Percentiles rank a stretch among this genome's conserved stretches.
phyloP scores from a whole-genome alignment of 1,139 yeast species.

The Blastobotrys malaysiensis region DNA sequence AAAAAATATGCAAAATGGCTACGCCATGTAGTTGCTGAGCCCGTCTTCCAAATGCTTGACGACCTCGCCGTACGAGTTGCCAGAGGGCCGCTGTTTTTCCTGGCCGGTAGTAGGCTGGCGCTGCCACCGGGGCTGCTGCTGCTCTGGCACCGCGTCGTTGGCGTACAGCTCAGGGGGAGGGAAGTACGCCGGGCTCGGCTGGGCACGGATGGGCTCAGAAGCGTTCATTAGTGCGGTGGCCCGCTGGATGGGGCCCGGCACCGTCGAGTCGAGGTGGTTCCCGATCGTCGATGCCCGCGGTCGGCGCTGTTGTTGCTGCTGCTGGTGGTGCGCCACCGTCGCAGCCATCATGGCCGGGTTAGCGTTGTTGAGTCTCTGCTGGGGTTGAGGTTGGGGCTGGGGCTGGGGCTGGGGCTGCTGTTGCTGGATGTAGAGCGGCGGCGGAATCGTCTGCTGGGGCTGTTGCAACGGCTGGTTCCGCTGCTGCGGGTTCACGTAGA shows the following conservation, averaged over 20 bases:
- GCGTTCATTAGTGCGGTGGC: constrained; percentile 40
- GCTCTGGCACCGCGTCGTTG: constrained; percentile 8
- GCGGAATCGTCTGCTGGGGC: constrained; percentile 1
- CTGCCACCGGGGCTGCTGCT: constrained; percentile 4
- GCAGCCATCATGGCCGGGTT: constrained; percentile 4
- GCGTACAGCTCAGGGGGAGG: constrained; percentile 37
- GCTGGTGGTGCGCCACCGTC: constrained; percentile 11
- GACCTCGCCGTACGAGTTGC: constrained; percentile 23
- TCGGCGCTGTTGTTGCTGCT: constrained; percentile 19
- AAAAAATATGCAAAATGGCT: background rate
- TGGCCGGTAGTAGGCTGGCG: constrained; percentile 3
- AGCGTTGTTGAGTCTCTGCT: constrained; percentile 4
- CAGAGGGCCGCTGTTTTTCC: constrained; percentile 9
- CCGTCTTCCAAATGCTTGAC: constrained; percentile 32
- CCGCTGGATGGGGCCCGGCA: constrained; percentile 39
- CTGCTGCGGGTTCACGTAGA: background rate
- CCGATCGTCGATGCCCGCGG: constrained; percentile 40
- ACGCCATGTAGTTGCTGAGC: constrained; percentile 15
- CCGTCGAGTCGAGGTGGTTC: constrained; percentile 35
- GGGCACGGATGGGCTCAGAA: constrained; percentile 35
- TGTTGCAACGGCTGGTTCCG: constrained; percentile 7
- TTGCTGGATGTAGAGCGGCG: constrained; percentile 2
- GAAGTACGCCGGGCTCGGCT: constrained; percentile 38
- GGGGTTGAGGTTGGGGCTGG: constrained; percentile 5
- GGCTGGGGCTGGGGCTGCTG: constrained; percentile 6